Evolutionary conservation across 345 rosid species (phyloP), one percentile per base, ranked within the genome.

Genomic region (Syzygium aqueum): DNA sequence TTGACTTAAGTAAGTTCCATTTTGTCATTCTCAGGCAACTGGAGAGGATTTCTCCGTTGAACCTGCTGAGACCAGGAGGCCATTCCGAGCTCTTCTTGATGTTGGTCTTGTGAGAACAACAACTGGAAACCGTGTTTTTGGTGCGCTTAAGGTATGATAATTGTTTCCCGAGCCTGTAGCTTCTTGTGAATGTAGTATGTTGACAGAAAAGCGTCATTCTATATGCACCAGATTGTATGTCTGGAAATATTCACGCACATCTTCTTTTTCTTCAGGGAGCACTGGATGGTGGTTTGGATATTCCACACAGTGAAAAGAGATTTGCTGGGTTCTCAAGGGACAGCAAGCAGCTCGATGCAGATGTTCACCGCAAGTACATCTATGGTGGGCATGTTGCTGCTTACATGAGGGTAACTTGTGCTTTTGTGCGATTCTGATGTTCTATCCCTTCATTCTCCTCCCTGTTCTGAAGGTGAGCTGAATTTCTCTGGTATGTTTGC

Each of bases 11-110:
- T 46, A 12, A 28, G 28, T 19, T 25, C 51, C 23, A 11, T 86
- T 84, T 51, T 51, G 52, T 50, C 49, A 40, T 87, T 87, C 16
- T 85, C 87, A 95, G 98, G 99, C 97, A 33, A 93, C 94, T 53
- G 99, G 99, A 6, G 99, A 95, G 91, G 98, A 96, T 87, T 96
- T 53, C 88, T 95, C 96, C 15, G 96, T 96, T n/a, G 99, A 96
- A 80, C 98, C 96, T 51, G 87, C 93, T 63, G 96, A 91, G 10
- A 91, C 77, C 87, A 92, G 96, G 89, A 93, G 96, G 93, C 98
- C 98, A 28, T 95, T 94, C 92, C 96, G 95, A 87, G 96, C 96
- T 90, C 96, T 95, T 63, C 98, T 95, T 89, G 98, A 95, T 92
- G 98, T 95, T 86, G 98, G 98, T 16, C 92, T 95, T 49, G 46